Conservation (phyloP, 306 rosid genomes). For the Quillaja saponaria region DNA sequence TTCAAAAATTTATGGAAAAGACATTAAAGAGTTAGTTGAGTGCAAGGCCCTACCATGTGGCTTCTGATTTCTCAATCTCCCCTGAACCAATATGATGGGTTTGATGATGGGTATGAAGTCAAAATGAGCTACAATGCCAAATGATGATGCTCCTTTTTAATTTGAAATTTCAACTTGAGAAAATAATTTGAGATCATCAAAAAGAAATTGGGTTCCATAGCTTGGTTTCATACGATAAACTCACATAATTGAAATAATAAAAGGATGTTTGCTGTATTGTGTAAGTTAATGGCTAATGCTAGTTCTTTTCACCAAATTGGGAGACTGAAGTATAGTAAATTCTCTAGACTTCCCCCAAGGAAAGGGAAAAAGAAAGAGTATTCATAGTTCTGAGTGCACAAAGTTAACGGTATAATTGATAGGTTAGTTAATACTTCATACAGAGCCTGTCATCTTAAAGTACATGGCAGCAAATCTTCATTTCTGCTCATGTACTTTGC, state of each 20-base stretch:
- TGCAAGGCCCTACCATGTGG: constrained; percentile 36
- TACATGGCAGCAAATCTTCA: constrained; percentile 29
- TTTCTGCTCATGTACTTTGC: constrained; percentile 19
- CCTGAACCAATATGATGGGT: constrained; percentile 27
- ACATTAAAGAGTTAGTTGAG: constrained; percentile 14
- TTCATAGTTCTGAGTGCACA: too few relatives aligned
- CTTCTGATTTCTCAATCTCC: constrained; percentile 16
- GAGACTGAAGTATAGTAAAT: too few relatives aligned
- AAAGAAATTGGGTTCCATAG: neutral
- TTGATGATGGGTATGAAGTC: constrained; percentile 40
- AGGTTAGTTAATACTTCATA: constrained; percentile 10
- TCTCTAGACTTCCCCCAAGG: too few relatives aligned
- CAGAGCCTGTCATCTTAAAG: constrained; percentile 20
- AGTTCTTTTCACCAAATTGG: too few relatives aligned
- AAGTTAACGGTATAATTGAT: neutral
- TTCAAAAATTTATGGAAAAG: too few relatives aligned
- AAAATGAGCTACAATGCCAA: constrained; percentile 36
- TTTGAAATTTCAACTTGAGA: constrained; percentile 16
- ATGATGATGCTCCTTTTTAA: constrained; percentile 27
- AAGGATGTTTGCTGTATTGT: too few relatives aligned
- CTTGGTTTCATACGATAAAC: neutral
- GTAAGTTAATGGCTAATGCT: too few relatives aligned
- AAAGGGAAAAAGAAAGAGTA: too few relatives aligned
- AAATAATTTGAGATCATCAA: neutral
- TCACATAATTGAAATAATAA: too few relatives aligned